Conservation (phyloP, 169 alveolate genomes). For the Plasmodium vivax region DNA sequence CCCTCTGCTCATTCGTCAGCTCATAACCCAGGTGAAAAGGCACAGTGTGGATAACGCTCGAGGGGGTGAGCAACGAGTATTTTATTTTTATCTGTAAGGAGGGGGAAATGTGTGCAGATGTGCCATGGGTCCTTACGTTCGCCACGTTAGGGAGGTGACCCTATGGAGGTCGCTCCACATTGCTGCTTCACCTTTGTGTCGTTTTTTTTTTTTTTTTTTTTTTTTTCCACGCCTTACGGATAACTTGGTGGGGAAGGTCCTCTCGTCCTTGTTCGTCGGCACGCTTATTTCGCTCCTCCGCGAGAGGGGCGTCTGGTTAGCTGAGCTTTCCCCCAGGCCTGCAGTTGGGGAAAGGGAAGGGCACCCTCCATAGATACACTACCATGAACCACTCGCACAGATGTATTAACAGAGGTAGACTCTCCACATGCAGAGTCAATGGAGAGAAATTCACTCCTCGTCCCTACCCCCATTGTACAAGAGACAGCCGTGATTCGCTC, state of each 20-base stretch:
- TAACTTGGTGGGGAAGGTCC: constrained; percentile 28
- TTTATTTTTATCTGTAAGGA: constrained; percentile 8
- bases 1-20: constrained; percentile 2
- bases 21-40: constrained; percentile 75
- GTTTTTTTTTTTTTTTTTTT: not conserved
- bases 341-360: not conserved
- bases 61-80: constrained; percentile 14
- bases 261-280: constrained; percentile 41
- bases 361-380: not conserved
- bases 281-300: constrained; percentile 47
- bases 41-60: not conserved
- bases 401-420: not conserved
- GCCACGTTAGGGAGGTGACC: not conserved
- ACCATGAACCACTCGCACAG: not conserved
- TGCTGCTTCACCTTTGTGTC: not conserved
- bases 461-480: constrained; percentile 75
- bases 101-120: not conserved
- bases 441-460: not conserved
- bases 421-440: not conserved
- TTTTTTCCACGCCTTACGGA: constrained; percentile 16
- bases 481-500: constrained; percentile 72
- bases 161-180: not conserved
- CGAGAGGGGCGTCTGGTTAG: constrained; percentile 25
- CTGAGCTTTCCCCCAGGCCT: constrained; percentile 31
- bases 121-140: not conserved